Base-by-base conservation (phyloP, 139 green algal species). In the Coelastrella sp. region DNA sequence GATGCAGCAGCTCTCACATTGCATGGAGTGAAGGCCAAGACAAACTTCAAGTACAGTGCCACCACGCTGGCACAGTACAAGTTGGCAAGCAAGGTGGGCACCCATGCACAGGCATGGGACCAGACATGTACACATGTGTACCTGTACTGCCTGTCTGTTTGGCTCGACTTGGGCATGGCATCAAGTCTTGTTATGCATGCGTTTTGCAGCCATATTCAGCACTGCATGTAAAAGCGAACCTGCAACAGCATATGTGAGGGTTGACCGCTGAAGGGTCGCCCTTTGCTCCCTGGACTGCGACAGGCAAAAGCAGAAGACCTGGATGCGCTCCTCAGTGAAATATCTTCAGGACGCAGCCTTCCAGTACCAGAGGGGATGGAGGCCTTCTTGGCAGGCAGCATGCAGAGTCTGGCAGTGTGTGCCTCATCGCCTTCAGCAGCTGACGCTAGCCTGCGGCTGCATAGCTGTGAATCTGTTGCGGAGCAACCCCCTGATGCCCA, bases 1-100 rank as follows among this genome's bases (percentile, higher is more conserved):
- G n/a, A n/a, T n/a, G n/a, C n/a, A n/a, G n/a, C n/a, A n/a, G 96
- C 94, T 0, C 94, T 97, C 32, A 93, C 93, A 22, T 95, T 98
- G 79, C 96, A 96, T 66, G 96, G 95, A 16, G 86, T 84, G 58
- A 93, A 90, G 73, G 95, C 96, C 8, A 94, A 94, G 66, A 98
- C 95, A 76, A 98, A 98, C 91, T 98, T 98, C 81, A 80, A 68
- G 10, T 97, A 97, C 91, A 58, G 71, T 54, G n/a, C 8, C 7
- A 60, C 59, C 16, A 85, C 86, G 14, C 60, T 85, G 32, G 47
- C 68, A 5, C n/a, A 14, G 13, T 90, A 85, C 86, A 74, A 60
- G 60, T 3, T 11, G 68, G n/a, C 14, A 5, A 11, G 19, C 7
- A 87, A 64, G 64, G 81, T 76, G 64, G 23, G 81, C 13, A 3